These are phyloP conservation scores for Rhododendron molle DNA, from an alignment of 148 eudicot genomes.

Conservation along the genomic window DNA sequence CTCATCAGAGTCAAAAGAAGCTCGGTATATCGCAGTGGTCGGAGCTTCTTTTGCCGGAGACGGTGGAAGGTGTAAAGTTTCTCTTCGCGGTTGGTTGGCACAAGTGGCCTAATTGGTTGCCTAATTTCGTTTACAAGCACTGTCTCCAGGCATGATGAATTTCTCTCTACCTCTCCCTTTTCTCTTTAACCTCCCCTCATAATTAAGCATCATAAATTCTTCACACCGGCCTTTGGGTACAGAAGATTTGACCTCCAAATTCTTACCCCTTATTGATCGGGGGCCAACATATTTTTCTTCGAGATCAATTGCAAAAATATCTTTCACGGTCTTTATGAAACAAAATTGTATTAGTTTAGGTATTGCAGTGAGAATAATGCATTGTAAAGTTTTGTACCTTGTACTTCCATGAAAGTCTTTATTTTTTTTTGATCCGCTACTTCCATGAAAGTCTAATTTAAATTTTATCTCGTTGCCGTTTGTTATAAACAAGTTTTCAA, in stretches of 20 bases:
- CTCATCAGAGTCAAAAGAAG: slow-evolving; percentile 1
- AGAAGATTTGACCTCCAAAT: neutral
- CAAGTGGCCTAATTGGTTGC: slow-evolving; percentile 24
- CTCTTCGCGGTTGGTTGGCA: slow-evolving; percentile 19
- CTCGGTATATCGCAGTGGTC: slow-evolving; percentile 33
- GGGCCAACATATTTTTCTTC: no score
- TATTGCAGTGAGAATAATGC: no score
- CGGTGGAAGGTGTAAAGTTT: slow-evolving; percentile 28
- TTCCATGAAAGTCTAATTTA: no score
- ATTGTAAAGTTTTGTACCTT: no score
- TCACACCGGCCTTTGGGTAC: neutral
- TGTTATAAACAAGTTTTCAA: no score
- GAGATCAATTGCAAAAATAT: no score
- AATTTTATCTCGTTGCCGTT: no score
- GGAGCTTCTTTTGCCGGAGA: slow-evolving; percentile 31
- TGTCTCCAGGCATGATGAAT: slow-evolving; percentile 24
- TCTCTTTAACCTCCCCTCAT: neutral
- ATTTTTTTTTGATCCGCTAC: no score
- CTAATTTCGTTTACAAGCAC: slow-evolving; percentile 25
- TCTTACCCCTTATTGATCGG: no score
- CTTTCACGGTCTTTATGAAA: no score
- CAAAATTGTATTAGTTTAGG: no score
- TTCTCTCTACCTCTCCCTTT: neutral
- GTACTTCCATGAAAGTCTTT: no score
- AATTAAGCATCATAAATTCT: neutral